These are phyloP conservation scores for Fusarium guadeloupense DNA, from an alignment of 2,329 filamentous ascomycete species.

Conservation along the genomic window DNA sequence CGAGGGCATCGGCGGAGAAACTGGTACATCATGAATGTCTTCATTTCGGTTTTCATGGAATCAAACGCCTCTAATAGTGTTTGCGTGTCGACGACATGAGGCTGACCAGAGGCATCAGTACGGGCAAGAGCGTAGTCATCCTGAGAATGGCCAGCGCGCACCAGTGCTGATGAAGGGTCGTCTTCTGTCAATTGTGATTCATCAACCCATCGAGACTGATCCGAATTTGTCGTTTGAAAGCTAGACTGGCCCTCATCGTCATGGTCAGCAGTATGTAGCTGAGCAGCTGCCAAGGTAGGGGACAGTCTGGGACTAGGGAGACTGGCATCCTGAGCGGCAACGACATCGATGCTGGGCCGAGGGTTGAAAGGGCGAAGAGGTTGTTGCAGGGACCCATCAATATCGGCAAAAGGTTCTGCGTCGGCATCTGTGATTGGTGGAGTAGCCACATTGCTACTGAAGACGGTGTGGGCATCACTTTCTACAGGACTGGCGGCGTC, in stretches of 20 bases:
- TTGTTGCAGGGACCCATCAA: constrained; percentile 60
- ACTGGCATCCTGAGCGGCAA: constrained; percentile 85
- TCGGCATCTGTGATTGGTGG: constrained; percentile 80
- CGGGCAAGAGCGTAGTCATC: constrained; percentile 42
- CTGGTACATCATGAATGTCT: constrained; percentile 97
- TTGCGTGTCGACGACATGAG: constrained; percentile 78
- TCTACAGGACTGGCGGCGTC: constrained; percentile 62
- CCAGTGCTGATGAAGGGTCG: constrained; percentile 43
- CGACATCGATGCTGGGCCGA: constrained; percentile 70
- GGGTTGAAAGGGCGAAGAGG: constrained; percentile 58
- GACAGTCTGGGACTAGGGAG: constrained; percentile 94
- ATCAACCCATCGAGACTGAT: constrained; percentile 49
- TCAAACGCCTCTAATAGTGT: constrained; percentile 91
- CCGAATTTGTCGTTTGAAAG: constrained; percentile 46
- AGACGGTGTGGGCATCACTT: constrained; percentile 67
- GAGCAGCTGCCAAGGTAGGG: constrained; percentile 81
- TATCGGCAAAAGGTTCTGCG: constrained; percentile 65
- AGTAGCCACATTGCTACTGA: constrained; percentile 73
- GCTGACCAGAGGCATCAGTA: constrained; percentile 33
- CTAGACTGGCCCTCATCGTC: constrained; percentile 50
- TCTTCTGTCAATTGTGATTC: constrained; percentile 54
- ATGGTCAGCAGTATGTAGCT: constrained; percentile 59
- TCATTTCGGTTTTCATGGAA: constrained; percentile 87
- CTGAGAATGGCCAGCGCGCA: constrained; percentile 35
- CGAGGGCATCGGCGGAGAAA: constrained; percentile 88